These are phyloP conservation scores for Sclerospora graminicola DNA, from an alignment of 352 stramenopile genomes.

Conservation along the genomic window DNA sequence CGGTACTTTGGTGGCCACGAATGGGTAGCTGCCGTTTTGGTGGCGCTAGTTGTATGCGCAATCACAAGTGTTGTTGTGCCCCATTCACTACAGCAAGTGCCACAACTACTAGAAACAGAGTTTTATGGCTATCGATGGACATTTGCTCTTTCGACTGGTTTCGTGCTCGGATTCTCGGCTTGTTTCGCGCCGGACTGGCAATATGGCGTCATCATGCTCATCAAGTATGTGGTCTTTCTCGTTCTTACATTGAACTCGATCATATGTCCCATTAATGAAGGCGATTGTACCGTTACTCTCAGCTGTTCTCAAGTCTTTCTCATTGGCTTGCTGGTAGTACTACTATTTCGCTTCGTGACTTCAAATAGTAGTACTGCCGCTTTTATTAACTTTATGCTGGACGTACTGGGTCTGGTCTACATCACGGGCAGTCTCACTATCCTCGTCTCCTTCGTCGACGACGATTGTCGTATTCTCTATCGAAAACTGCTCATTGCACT, in stretches of 20 bases:
- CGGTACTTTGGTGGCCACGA: conserved; percentile 22
- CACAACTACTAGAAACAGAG: conserved; percentile 28
- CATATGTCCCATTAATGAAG: conserved; percentile 43
- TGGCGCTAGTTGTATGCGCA: conserved; percentile 24
- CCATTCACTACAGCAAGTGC: conserved; percentile 18
- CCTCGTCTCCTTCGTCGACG: conserved; percentile 50
- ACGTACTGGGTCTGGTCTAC: conserved; percentile 48
- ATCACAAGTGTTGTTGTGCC: conserved; percentile 29
- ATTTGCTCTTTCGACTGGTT: conserved; percentile 27
- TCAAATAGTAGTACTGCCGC: conserved; percentile 16
- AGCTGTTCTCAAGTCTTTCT: conserved; percentile 26
- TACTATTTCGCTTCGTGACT: conserved; percentile 37
- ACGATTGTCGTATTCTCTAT: conserved; percentile 38
- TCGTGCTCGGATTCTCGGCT: conserved; percentile 31
- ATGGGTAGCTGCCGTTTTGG: conserved; percentile 30
- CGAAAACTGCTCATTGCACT: conserved; percentile 55
- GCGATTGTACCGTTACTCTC: conserved; percentile 28
- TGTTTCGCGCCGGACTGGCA: conserved; percentile 40
- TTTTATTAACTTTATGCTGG: conserved; percentile 39
- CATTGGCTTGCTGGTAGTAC: conserved; percentile 22
- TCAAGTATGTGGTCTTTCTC: conserved; percentile 37
- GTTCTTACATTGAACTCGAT: conserved; percentile 46
- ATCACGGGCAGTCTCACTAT: conserved; percentile 46
- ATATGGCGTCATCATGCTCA: conserved; percentile 31
- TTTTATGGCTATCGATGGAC: conserved; percentile 45